phyloP scores from a whole-genome alignment of 345 rosid genomes.

The Pugionium cornutum region DNA sequence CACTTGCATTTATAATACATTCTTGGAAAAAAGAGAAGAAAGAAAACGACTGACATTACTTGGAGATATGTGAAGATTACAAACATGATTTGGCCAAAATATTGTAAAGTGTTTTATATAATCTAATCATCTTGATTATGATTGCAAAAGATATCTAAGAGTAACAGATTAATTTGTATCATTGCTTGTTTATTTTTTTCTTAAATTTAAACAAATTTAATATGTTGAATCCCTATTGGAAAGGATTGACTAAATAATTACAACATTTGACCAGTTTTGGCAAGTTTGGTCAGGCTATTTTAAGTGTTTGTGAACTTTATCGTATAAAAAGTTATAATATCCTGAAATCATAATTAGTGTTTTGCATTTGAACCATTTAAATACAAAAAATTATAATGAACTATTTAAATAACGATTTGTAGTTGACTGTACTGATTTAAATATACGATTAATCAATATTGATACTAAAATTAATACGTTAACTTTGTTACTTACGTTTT shows the following conservation, averaged over 20 bases:
- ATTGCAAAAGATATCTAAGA: slow-evolving; percentile 17
- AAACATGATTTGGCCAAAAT: slow-evolving; percentile 2
- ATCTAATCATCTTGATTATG: slow-evolving; percentile 8
- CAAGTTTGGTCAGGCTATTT: background rate
- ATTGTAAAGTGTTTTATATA: slow-evolving; percentile 22
- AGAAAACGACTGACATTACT: slow-evolving; percentile 25
- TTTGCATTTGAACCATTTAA: too few species aligned
- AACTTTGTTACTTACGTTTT: too few species aligned
- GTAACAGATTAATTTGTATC: slow-evolving; percentile 6
- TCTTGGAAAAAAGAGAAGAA: slow-evolving; percentile 6
- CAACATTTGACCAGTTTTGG: background rate
- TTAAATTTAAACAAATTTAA: background rate
- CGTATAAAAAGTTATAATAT: slow-evolving; percentile 1
- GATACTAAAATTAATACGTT: too few species aligned
- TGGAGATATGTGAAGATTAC: slow-evolving; percentile 17
- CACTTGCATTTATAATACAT: slow-evolving; percentile 25
- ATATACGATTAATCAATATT: too few species aligned
- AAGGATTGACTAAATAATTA: slow-evolving; percentile 3
- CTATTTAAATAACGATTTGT: too few species aligned
- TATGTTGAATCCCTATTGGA: background rate
- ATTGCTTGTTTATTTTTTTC: background rate
- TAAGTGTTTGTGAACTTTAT: background rate
- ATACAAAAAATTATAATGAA: too few species aligned
- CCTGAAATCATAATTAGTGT: too few species aligned
- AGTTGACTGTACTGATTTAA: too few species aligned